Percentiles rank a stretch among this genome's conserved stretches.
These are phyloP conservation scores for Pythium periplocum DNA, from an alignment of 352 stramenopile species.

Conservation along the genomic window DNA sequence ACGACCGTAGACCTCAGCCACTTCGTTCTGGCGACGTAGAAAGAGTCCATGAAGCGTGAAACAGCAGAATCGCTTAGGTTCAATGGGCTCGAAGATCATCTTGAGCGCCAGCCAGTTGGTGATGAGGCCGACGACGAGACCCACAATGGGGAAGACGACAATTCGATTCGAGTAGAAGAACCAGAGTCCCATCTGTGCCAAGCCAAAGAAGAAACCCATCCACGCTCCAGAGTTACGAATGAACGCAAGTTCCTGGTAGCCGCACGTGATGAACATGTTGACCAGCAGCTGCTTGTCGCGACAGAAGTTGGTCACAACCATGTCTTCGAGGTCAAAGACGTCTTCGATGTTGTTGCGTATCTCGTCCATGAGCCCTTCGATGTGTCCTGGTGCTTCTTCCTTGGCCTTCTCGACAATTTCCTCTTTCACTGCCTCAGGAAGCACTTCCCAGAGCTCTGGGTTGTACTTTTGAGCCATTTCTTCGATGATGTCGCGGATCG, in stretches of 20 bases:
- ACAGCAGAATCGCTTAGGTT: conserved; percentile 72
- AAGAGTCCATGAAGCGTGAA: conserved; percentile 95
- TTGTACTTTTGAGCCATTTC: conserved; percentile 88
- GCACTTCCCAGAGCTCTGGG: conserved; percentile 69
- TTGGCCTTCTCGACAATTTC: conserved; percentile 94
- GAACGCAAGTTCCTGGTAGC: conserved; percentile 89
- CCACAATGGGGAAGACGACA: conserved; percentile 86
- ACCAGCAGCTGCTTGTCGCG: conserved; percentile 93
- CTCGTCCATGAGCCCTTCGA: conserved; percentile 93
- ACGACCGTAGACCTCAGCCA: conserved; percentile 83
- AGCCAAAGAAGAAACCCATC: conserved; percentile 85
- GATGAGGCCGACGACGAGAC: conserved; percentile 92
- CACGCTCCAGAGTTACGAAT: conserved; percentile 90
- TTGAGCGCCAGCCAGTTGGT: conserved; percentile 95
- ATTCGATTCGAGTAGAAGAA: conserved; percentile 82
- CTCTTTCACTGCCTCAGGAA: conserved; percentile 77
- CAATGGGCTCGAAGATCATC: conserved; percentile 90
- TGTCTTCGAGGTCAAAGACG: conserved; percentile 94
- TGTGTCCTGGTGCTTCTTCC: conserved; percentile 87
- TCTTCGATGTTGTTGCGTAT: conserved; percentile 93
- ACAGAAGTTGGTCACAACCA: conserved; percentile 93
- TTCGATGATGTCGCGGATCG: conserved; percentile 83
- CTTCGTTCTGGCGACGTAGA: conserved; percentile 88
- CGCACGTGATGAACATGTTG: conserved; percentile 93
- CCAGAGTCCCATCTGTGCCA: conserved; percentile 87